These are phyloP conservation scores for Diaporthe aspalathi DNA, from an alignment of 2,329 filamentous ascomycete species.

Conservation along the genomic window DNA sequence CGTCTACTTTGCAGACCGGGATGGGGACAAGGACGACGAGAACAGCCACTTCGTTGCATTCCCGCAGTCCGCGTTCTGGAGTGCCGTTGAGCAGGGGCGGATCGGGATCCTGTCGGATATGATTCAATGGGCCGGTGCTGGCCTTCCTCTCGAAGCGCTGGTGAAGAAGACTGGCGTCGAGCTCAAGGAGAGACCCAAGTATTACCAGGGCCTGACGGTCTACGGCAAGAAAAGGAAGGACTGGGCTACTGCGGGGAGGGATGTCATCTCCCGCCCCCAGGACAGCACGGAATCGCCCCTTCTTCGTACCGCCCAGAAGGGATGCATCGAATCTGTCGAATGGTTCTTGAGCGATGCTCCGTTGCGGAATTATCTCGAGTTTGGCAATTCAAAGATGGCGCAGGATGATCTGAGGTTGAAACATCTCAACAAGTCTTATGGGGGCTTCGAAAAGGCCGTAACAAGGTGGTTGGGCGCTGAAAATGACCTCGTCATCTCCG, in stretches of 20 bases:
- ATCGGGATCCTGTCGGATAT: conserved; percentile 70
- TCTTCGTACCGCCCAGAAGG: conserved; percentile 65
- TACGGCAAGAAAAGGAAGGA: conserved; percentile 78
- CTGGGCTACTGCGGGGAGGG: conserved; percentile 76
- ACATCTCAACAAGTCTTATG: conserved; percentile 67
- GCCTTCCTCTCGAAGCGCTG: conserved; percentile 75
- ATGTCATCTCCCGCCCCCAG: conserved; percentile 52
- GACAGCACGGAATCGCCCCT: conserved; percentile 67
- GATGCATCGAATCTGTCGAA: conserved; percentile 75
- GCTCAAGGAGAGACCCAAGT: conserved; percentile 72
- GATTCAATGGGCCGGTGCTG: conserved; percentile 74
- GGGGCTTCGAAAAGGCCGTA: conserved; percentile 73
- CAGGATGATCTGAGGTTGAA: conserved; percentile 71
- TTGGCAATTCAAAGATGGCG: conserved; percentile 68
- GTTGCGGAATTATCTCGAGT: conserved; percentile 74
- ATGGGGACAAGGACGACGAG: conserved; percentile 51
- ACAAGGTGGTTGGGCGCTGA: conserved; percentile 70
- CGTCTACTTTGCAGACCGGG: conserved; percentile 55
- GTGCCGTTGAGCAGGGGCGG: conserved; percentile 60
- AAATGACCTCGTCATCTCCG: conserved; percentile 74
- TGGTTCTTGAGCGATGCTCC: conserved; percentile 83
- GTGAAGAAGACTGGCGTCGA: conserved; percentile 74
- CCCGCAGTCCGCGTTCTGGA: conserved; percentile 53
- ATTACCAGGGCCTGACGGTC: conserved; percentile 82
- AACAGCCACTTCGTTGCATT: conserved; percentile 52